Conservation (phyloP, 768 basidiomycete genomes). For the Tricholoma terreum region DNA sequence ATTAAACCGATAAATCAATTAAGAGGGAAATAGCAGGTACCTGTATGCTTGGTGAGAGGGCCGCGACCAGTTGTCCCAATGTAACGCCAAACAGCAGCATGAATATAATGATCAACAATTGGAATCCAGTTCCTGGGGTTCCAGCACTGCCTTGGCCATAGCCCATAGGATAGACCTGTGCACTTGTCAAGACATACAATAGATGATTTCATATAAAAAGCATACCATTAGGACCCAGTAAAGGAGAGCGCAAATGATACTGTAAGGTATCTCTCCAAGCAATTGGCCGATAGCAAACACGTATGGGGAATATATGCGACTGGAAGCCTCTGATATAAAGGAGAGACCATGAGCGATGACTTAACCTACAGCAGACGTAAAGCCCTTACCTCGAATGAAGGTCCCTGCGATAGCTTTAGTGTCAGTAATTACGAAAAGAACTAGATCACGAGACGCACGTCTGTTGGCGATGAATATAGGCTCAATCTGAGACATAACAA, state of each 20-base stretch:
- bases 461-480: constrained; percentile 80
- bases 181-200: neutral
- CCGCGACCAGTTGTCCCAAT: constrained; percentile 70
- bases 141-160: constrained; percentile 64
- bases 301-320: constrained; percentile 81
- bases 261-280: constrained; percentile 78
- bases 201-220: neutral
- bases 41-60: constrained; percentile 73
- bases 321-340: constrained; percentile 56
- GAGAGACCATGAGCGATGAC: neutral
- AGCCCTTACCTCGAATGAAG: constrained; percentile 32
- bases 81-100: constrained; percentile 66
- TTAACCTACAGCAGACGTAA: constrained; percentile 8
- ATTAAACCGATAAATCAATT: constrained; percentile 22
- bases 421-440: neutral
- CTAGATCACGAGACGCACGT: constrained; percentile 22
- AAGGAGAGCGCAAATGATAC: constrained; percentile 60
- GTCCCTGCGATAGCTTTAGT: constrained; percentile 22
- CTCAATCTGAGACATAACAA: constrained; percentile 79
- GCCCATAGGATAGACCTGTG: constrained; percentile 60
- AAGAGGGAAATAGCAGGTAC: constrained; percentile 24
- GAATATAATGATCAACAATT: constrained; percentile 66
- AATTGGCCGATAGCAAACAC: constrained; percentile 85
- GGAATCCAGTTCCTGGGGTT: constrained; percentile 64
- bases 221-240: constrained; percentile 77